These are phyloP conservation scores for Sugiyamaella castrensis DNA, from an alignment of 1,139 yeast genomes.

Conservation along the genomic window DNA sequence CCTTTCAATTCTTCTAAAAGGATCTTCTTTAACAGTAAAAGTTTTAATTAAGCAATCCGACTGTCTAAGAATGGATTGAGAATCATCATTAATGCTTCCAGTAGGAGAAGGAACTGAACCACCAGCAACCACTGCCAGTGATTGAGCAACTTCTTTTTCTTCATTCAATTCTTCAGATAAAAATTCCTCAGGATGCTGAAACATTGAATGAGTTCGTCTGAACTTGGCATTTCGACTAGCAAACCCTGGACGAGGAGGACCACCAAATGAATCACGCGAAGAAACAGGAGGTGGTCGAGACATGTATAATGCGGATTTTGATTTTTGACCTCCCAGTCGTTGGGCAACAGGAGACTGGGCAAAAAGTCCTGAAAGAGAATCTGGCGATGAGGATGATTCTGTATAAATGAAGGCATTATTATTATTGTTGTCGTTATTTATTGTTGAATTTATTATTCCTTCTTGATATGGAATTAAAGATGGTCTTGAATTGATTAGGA, in stretches of 20 bases:
- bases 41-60: slow-evolving; percentile 32
- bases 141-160: slow-evolving; percentile 18
- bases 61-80: slow-evolving; percentile 22
- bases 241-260: slow-evolving; percentile 20
- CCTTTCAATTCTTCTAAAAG: slow-evolving; percentile 70
- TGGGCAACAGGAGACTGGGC: slow-evolving; percentile 16
- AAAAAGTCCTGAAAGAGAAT: slow-evolving; percentile 11
- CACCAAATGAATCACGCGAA: slow-evolving; percentile 19
- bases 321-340: slow-evolving; percentile 6
- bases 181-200: slow-evolving; percentile 45
- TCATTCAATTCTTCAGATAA: slow-evolving; percentile 31
- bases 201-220: slow-evolving; percentile 67
- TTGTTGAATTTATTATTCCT: not conserved
- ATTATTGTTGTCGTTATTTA: not conserved
- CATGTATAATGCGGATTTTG: slow-evolving; percentile 7
- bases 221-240: slow-evolving; percentile 36
- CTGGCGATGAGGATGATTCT: slow-evolving; percentile 6
- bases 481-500: slow-evolving; percentile 21
- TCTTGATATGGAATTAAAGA: slow-evolving; percentile 15
- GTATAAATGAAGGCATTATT: slow-evolving; percentile 3
- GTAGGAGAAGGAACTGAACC: slow-evolving; percentile 8
- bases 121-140: slow-evolving; percentile 8
- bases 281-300: slow-evolving; percentile 6
- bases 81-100: slow-evolving; percentile 13
- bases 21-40: slow-evolving; percentile 51